Conservation (phyloP, 1,284 basidiomycete species). For the Chalciporus sp. region DNA sequence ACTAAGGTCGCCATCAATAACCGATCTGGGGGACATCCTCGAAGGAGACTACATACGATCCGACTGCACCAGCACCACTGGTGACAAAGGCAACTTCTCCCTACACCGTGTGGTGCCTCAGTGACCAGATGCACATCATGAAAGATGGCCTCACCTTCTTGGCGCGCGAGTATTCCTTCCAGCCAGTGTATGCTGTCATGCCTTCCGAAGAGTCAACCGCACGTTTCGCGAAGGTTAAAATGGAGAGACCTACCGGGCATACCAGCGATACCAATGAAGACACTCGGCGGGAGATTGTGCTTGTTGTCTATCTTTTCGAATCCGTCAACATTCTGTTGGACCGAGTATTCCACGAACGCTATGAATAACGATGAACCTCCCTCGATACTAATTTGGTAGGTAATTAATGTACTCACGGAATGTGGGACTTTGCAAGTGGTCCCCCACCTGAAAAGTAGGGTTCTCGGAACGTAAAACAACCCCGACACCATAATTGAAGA, state of each 20-base stretch:
- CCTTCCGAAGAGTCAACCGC: constrained; percentile 7
- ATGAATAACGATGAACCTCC: background rate
- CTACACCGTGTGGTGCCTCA: background rate
- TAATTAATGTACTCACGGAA: background rate
- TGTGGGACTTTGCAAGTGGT: background rate
- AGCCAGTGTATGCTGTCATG: constrained; percentile 15
- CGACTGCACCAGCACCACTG: constrained; percentile 6
- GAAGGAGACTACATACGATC: background rate
- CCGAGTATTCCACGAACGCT: constrained; percentile 26
- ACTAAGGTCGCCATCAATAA: constrained; percentile 1
- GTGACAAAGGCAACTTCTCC: constrained; percentile 6
- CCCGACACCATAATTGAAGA: constrained; percentile 27
- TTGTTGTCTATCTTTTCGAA: constrained; percentile 22
- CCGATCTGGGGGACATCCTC: background rate
- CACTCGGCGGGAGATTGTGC: constrained; percentile 22
- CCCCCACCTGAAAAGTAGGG: constrained; percentile 20
- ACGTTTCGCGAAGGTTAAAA: background rate
- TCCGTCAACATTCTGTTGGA: constrained; percentile 20
- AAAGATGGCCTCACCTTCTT: background rate
- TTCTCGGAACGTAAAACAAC: constrained; percentile 30
- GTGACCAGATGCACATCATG: background rate
- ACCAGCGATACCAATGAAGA: constrained; percentile 22
- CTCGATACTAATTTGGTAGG: background rate
- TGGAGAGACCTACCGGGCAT: constrained; percentile 19
- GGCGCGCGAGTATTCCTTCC: constrained; percentile 10